A percentile compares a stretch with the other conserved stretches of the same genome.
These are phyloP conservation scores for Geranomyces variabilis DNA, from an alignment of 192 early-diverging fungal species.

Conservation along the genomic window DNA sequence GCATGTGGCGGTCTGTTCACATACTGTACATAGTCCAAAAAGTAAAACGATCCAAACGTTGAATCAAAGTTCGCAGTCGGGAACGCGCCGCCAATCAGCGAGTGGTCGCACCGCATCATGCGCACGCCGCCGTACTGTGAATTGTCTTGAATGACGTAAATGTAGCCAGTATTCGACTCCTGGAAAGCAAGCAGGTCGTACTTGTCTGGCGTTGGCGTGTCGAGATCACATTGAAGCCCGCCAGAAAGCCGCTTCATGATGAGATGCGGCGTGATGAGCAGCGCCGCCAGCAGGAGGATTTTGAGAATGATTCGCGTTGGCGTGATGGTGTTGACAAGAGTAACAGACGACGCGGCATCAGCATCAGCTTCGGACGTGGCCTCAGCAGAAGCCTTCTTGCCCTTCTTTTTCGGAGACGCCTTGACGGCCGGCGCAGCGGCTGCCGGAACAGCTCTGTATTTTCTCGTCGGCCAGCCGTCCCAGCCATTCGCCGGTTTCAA, in stretches of 20 bases:
- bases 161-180: slow-evolving; percentile 80
- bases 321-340: not conserved
- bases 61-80: slow-evolving; percentile 62
- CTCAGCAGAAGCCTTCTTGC: not conserved
- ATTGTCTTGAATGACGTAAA: slow-evolving; percentile 67
- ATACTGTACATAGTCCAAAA: slow-evolving; percentile 73
- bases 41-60: slow-evolving; percentile 82
- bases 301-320: not conserved
- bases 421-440: not conserved
- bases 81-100: slow-evolving; percentile 85
- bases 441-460: not conserved
- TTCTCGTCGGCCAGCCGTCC: no score
- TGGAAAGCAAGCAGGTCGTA: slow-evolving; percentile 23
- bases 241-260: not conserved
- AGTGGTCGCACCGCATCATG: slow-evolving; percentile 84
- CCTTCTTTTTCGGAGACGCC: not conserved
- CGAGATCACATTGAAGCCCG: slow-evolving; percentile 1
- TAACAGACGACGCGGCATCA: not conserved
- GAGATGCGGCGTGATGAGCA: not conserved
- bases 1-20: slow-evolving; percentile 35
- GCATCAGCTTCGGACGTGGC: not conserved
- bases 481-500: not conserved
- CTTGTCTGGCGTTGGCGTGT: not conserved
- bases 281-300: not conserved
- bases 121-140: slow-evolving; percentile 60